Evolutionary conservation across 1,284 basidiomycete species (phyloP).

Genomic region (Fomitopsis pinicola): DNA sequence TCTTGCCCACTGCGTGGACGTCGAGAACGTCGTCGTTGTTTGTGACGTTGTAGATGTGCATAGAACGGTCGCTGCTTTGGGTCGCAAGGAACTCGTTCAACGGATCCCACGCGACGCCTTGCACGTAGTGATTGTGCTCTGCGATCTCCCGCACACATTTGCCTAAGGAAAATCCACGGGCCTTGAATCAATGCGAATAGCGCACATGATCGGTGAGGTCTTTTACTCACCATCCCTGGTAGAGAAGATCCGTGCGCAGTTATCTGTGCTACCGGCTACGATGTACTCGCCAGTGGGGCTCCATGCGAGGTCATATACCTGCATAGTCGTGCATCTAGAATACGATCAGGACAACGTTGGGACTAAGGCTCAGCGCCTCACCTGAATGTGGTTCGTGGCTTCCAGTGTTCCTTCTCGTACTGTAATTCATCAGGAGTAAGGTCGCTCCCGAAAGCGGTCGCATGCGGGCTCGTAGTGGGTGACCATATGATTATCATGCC

Average conservation of each 20-base stretch:
- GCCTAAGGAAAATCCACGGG: conserved; percentile 37
- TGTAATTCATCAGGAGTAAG: conserved; percentile 72
- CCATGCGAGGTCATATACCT: conserved; percentile 98
- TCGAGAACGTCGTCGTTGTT: conserved; percentile 78
- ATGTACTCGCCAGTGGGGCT: conserved; percentile 93
- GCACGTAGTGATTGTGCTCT: conserved; percentile 92
- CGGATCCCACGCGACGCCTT: conserved; percentile 97
- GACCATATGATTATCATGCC: conserved; percentile 98
- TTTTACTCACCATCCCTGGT: conserved; percentile 60
- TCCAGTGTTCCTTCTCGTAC: conserved; percentile 95
- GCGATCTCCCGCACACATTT: conserved; percentile 81
- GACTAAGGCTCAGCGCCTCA: conserved; percentile 29
- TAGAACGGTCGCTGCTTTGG: conserved; percentile 88
- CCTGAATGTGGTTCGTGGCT: conserved; percentile 86
- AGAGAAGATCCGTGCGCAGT: conserved; percentile 85
- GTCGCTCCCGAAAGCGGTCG: conserved; percentile 74
- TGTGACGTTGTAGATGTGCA: conserved; percentile 83
- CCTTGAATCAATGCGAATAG: conserved; percentile 2
- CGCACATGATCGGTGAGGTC: not conserved
- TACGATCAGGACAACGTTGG: not conserved
- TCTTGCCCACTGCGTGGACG: conserved; percentile 81
- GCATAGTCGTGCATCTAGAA: conserved; percentile 77
- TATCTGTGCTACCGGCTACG: conserved; percentile 94
- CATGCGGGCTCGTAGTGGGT: conserved; percentile 70
- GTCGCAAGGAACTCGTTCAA: conserved; percentile 93